Conservation (phyloP, 768 basidiomycete genomes). For the Kwoniella newhampshirensis region DNA sequence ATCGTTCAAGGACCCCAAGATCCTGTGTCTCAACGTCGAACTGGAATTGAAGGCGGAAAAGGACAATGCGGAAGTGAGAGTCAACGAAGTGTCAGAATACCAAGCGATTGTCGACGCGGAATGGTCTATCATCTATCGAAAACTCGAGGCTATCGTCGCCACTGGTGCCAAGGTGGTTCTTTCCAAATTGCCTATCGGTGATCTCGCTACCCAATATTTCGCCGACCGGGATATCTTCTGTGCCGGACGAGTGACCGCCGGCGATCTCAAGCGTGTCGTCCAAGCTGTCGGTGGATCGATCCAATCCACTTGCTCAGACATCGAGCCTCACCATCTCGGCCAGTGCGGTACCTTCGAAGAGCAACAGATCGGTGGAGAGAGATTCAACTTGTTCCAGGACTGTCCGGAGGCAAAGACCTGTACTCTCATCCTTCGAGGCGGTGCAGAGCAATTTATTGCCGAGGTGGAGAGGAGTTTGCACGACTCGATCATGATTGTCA, state of each 20-base stretch:
- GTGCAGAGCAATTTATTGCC: constrained; percentile 98
- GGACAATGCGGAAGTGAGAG: constrained; percentile 97
- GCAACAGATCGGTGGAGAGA: constrained; percentile 90
- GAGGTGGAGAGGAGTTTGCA: constrained; percentile 97
- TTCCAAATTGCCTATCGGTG: constrained; percentile 96
- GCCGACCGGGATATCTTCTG: constrained; percentile 99
- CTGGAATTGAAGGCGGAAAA: constrained; percentile 98
- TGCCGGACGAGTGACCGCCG: constrained; percentile 88
- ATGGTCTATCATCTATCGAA: constrained; percentile 99
- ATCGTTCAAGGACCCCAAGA: constrained; percentile 79
- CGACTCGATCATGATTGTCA: constrained; percentile 99
- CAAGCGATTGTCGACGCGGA: constrained; percentile 99
- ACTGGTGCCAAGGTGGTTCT: constrained; percentile 97
- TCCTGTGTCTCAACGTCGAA: constrained; percentile 94
- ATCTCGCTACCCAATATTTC: constrained; percentile 98
- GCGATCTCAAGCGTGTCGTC: constrained; percentile 87
- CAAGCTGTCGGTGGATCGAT: constrained; percentile 93
- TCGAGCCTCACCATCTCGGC: constrained; percentile 82
- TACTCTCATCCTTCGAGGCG: constrained; percentile 88
- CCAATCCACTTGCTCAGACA: constrained; percentile 94
- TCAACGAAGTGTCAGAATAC: constrained; percentile 95
- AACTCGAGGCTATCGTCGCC: constrained; percentile 90
- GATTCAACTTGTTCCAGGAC: constrained; percentile 91
- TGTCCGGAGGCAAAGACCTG: constrained; percentile 94
- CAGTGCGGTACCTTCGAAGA: constrained; percentile 92